These are phyloP conservation scores for Cordyceps farinosa DNA, from an alignment of 2,329 filamentous ascomycete species.

Conservation along the genomic window DNA sequence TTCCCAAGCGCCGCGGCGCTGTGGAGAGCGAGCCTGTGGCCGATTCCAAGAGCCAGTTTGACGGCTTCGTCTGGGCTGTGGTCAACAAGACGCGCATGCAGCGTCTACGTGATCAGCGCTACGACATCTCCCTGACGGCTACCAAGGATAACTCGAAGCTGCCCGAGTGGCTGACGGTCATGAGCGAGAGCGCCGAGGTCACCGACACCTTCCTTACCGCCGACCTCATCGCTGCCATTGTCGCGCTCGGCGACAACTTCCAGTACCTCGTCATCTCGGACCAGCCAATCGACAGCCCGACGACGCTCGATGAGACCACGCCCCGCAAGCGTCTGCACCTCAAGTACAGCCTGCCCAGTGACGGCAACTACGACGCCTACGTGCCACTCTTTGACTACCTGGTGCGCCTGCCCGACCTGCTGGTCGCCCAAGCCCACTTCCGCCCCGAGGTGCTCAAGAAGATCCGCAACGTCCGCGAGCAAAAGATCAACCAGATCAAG, in stretches of 20 bases:
- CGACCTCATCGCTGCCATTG: constrained; percentile 78
- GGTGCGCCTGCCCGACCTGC: constrained; percentile 76
- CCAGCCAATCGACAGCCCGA: constrained; percentile 82
- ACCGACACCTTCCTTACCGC: constrained; percentile 81
- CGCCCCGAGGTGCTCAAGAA: constrained; percentile 86
- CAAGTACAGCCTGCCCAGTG: constrained; percentile 64
- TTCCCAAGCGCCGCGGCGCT: constrained; percentile 61
- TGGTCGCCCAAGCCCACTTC: constrained; percentile 77
- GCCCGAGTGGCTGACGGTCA: constrained; percentile 84
- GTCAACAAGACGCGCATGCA: constrained; percentile 96
- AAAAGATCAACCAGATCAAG: constrained; percentile 73
- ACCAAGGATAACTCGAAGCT: constrained; percentile 93
- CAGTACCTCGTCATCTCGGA: constrained; percentile 89
- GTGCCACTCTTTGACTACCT: constrained; percentile 76
- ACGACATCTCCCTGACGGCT: constrained; percentile 86
- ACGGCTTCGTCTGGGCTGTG: constrained; percentile 90
- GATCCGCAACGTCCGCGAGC: constrained; percentile 74
- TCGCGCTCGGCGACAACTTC: constrained; percentile 70
- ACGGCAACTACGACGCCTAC: constrained; percentile 61
- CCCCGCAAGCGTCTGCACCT: constrained; percentile 86
- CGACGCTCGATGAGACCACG: constrained; percentile 75
- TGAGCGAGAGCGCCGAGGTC: constrained; percentile 96
- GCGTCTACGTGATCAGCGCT: constrained; percentile 82
- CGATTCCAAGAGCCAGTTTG: constrained; percentile 66
- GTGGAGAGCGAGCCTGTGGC: constrained; percentile 44